Evolutionary conservation across 148 eudicot genomes (phyloP), one percentile per base, ranked within the genome.

Genomic region (Hydrangea macrophylla): DNA sequence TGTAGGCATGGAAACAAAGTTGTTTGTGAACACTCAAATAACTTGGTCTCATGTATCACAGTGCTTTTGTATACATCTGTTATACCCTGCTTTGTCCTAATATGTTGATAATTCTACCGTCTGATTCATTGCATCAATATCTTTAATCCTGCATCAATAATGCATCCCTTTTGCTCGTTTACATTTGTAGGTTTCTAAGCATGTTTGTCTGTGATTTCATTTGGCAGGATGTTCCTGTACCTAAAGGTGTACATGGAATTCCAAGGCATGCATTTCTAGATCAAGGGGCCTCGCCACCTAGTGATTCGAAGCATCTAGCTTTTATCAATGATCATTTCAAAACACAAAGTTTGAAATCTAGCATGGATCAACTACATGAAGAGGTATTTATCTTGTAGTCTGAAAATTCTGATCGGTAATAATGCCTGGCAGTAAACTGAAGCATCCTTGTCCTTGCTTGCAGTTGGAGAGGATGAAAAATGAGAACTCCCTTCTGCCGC

Each of bases 391-490:
- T 18, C 54, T 48, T 24, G 42, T 60, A 54, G 51, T 40, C 12
- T 39, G 55, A 23, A 6, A 23, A 15, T 57, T 13, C 24, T 48
- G 61, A 27, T 69, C 51, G 50, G 48, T 62, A 20, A 39, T 56
- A 57, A 53, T 36, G 22, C 50, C 30, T 32, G 58, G 23, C 50
- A n/a, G n/a, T n/a, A n/a, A n/a, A n/a, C n/a, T n/a, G n/a, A n/a
- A n/a, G n/a, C n/a, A n/a, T 26, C 39, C 74, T 62, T 51, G 11
- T 22, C 20, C 61, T 50, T 55, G 61, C 40, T 64, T 80, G 72
- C 86, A 94, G 99, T 79, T 94, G 75, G 99, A 94, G 77, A 82
- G 73, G 77, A 86, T 94, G 97, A 87, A 78, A 82, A 87, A 78
- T 58, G 97, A 85, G 59, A 94, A 90, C 73, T 62, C 82, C 32